Conservation (phyloP, 148 eudicot species). For the Camellia japonica region DNA sequence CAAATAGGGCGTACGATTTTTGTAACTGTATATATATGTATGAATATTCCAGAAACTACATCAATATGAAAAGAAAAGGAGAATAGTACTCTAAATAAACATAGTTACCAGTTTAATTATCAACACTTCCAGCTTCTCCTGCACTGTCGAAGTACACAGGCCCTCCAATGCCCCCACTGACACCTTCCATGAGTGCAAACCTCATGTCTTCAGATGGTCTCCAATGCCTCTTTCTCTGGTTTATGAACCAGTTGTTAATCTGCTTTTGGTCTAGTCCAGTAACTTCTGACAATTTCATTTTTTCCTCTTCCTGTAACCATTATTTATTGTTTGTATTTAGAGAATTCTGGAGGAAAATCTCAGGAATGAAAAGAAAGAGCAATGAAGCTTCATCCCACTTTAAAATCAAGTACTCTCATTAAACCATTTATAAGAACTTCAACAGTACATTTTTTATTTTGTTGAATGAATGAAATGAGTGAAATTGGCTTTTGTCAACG, state of each 20-base stretch:
- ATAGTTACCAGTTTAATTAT: slow-evolving; percentile 13
- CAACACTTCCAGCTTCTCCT: slow-evolving; percentile 28
- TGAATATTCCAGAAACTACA: not conserved
- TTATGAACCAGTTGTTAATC: slow-evolving; percentile 50
- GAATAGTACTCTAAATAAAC: not conserved
- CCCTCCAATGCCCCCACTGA: slow-evolving; percentile 22
- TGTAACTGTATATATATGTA: too few relatives aligned
- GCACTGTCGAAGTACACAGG: slow-evolving; percentile 22
- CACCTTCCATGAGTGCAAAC: slow-evolving; percentile 51
- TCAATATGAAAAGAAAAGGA: not conserved
- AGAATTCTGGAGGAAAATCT: not conserved
- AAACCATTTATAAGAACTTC: not conserved
- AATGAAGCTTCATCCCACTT: slow-evolving; percentile 4
- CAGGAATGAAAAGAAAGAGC: not conserved
- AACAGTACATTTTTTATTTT: not conserved
- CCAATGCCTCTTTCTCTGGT: slow-evolving; percentile 56
- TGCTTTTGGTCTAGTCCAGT: slow-evolving; percentile 51
- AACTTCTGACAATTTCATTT: slow-evolving; percentile 32
- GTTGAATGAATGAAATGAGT: not conserved
- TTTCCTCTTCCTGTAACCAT: slow-evolving; percentile 44
- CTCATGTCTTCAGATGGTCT: slow-evolving; percentile 48
- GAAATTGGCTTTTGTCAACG: not conserved
- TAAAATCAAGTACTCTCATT: too few relatives aligned
- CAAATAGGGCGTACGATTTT: too few relatives aligned
- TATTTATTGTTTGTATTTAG: not conserved